Base-by-base conservation (phyloP, 306 rosid species). In the Fragaria iinumae region DNA sequence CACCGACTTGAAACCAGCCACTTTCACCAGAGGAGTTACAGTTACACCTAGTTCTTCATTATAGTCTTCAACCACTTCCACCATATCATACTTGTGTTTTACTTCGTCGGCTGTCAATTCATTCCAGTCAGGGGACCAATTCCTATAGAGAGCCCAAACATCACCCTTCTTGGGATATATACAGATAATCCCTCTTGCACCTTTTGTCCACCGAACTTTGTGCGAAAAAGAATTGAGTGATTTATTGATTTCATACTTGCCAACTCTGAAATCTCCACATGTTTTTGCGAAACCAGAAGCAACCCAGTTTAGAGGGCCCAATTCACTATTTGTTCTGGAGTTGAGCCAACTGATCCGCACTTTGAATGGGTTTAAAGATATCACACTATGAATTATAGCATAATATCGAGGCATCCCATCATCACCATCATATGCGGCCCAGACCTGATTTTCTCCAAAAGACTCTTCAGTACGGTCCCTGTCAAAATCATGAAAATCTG, bases 321-420 rank as follows among this genome's bases (percentile, higher is more conserved):
- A 80, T 76, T 90, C 97, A 74, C 77, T 80, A 75, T 84, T 85
- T 64, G 84, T 83, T 75, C 86, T 88, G 53, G 97, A 84, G 77
- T 86, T 83, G 29, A 95, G 92, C 97, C 93, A 91, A 79, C 92
- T 79, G 63, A 92, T 86, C 69, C 80, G 84, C 76, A 92, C 56
- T 84, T 82, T 84, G 82, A 90, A 90, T 9, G 99, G 99, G 75
- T 80, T 79, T 72, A 79, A 16, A 53, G 97, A 89, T 77, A 89
- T 78, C 57, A 89, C 83, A 8, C 64, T 67, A 72, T 76, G 96
- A 79, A 92, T 87, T 80, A 90, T 36, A 39, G 90, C 97, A 87
- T 95, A 95, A 83, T 76, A 86, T 69, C 97, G 93, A 57, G 98
- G 98, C 98, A 95, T 92, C 77, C 97, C 97, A 41, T 92, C 98